Conservation (phyloP, 177 flowering plant species). For the Vitis hybrid region DNA sequence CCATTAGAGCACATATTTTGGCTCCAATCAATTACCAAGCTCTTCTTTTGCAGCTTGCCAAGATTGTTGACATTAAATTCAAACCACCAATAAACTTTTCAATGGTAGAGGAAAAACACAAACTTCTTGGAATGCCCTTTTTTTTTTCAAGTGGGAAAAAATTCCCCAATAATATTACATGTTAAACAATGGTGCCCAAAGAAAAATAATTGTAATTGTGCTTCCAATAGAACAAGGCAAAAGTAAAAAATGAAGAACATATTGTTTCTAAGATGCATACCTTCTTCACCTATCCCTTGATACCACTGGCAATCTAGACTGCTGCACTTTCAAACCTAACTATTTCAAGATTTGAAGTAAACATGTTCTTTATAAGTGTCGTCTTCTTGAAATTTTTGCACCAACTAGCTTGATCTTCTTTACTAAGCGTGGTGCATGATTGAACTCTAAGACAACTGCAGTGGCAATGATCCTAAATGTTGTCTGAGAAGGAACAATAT, state of each 20-base stretch:
- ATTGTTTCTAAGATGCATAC: constrained; percentile 29
- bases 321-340: constrained; percentile 91
- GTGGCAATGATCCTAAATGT: constrained; percentile 87
- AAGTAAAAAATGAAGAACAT: background rate
- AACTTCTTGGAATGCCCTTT: no score
- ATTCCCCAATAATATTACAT: no score
- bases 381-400: constrained; percentile 92
- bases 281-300: constrained; percentile 96
- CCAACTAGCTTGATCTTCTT: constrained; percentile 95
- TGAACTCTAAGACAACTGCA: constrained; percentile 76
- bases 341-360: constrained; percentile 92
- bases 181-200: no score
- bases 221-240: background rate
- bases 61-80: constrained; percentile 1
- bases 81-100: no score
- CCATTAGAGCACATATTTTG: no score
- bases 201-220: no score
- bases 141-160: no score
- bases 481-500: constrained; percentile 36
- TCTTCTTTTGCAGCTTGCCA: constrained; percentile 87
- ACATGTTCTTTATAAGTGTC: constrained; percentile 87
- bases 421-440: constrained; percentile 69
- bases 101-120: no score
- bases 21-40: constrained; percentile 77
- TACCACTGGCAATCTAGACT: constrained; percentile 88